phyloP scores from a whole-genome alignment of 768 basidiomycete genomes.

The Cyclocybe cylindracea region DNA sequence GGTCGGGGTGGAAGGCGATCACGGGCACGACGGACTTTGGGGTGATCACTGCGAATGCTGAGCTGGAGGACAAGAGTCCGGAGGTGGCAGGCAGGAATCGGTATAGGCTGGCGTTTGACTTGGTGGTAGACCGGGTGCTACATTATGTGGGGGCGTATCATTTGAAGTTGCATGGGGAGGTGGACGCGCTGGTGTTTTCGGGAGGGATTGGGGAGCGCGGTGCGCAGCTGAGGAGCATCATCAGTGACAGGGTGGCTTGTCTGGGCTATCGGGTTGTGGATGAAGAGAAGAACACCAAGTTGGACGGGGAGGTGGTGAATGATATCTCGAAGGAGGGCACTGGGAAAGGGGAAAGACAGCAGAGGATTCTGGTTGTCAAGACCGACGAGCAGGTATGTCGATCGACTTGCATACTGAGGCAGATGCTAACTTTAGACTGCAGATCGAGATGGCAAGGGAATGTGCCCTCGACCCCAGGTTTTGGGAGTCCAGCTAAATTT shows the following conservation, averaged over 20 bases:
- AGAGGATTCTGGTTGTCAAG: conserved; percentile 54
- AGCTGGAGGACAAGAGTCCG: conserved; percentile 24
- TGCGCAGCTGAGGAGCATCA: conserved; percentile 55
- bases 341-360: background rate
- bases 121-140: conserved; percentile 77
- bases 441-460: conserved; percentile 45
- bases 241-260: conserved; percentile 55
- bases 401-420: background rate
- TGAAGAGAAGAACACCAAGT: conserved; percentile 46
- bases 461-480: conserved; percentile 31
- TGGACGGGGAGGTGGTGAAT: conserved; percentile 39
- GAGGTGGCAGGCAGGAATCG: conserved; percentile 30
- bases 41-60: conserved; percentile 52
- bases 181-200: conserved; percentile 83
- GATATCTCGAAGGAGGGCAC: conserved; percentile 33
- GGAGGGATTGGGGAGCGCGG: conserved; percentile 88
- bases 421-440: background rate
- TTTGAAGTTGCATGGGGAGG: conserved; percentile 62
- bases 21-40: conserved; percentile 85
- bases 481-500: conserved; percentile 14
- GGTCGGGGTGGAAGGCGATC: conserved; percentile 78
- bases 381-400: conserved; percentile 65
- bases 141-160: conserved; percentile 76
- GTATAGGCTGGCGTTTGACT: conserved; percentile 68
- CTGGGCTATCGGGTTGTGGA: conserved; percentile 63